Conservation (phyloP, 108 stramenopile species). For the Cyclostephanos invisitatus region DNA sequence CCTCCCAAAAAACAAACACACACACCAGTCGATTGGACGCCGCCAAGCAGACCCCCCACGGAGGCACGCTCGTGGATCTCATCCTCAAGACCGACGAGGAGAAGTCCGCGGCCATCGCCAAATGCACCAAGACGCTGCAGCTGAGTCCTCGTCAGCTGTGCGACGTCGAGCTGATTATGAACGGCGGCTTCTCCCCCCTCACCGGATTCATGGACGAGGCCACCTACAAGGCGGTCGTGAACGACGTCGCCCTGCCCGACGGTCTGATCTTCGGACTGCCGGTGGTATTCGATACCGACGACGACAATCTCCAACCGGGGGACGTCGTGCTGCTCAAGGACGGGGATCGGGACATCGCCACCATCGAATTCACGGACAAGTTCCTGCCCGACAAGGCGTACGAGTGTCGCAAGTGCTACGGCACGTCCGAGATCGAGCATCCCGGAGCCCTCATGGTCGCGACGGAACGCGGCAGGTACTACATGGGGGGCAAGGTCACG, state of each 20-base stretch:
- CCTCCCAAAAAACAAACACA: not conserved
- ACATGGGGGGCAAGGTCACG: slow-evolving; percentile 97
- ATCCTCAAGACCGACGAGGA: slow-evolving; percentile 87
- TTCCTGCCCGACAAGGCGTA: slow-evolving; percentile 92
- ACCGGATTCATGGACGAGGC: slow-evolving; percentile 97
- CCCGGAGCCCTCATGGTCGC: slow-evolving; percentile 98
- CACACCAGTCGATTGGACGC: slow-evolving; percentile 62
- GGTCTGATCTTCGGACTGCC: slow-evolving; percentile 97
- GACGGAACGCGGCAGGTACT: slow-evolving; percentile 96
- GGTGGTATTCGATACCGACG: slow-evolving; percentile 96
- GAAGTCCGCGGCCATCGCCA: slow-evolving; percentile 90
- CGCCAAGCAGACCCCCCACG: slow-evolving; percentile 92
- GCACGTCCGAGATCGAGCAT: slow-evolving; percentile 96
- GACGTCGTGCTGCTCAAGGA: slow-evolving; percentile 93
- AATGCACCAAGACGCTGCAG: slow-evolving; percentile 80
- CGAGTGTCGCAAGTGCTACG: slow-evolving; percentile 95
- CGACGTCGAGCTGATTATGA: slow-evolving; percentile 97
- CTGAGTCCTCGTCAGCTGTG: slow-evolving; percentile 95
- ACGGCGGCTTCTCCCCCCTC: slow-evolving; percentile 97
- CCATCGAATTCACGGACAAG: slow-evolving; percentile 94
- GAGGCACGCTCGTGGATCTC: slow-evolving; percentile 92
- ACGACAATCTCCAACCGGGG: slow-evolving; percentile 88
- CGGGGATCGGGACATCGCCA: slow-evolving; percentile 92
- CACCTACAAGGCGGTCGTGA: slow-evolving; percentile 91
- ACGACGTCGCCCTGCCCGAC: slow-evolving; percentile 90